A percentile compares a stretch with the other conserved stretches of the same genome.
These are phyloP conservation scores for Rhodotorula sp. DNA, from an alignment of 1,284 basidiomycete species.

Conservation along the genomic window DNA sequence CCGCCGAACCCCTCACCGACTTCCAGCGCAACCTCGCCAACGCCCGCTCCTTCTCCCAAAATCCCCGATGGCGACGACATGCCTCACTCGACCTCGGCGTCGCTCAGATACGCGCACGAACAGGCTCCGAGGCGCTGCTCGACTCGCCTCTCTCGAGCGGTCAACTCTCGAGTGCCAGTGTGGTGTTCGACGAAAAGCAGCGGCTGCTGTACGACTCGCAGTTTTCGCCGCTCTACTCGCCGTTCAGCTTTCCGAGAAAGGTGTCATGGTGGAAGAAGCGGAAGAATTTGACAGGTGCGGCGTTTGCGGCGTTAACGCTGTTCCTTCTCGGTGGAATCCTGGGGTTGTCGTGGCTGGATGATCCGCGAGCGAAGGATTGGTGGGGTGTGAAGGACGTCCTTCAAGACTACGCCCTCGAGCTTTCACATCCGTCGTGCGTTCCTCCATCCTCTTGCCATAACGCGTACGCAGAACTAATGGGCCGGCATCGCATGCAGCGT, in stretches of 20 bases:
- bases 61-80: slow-evolving; percentile 4
- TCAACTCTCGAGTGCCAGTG: background rate
- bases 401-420: slow-evolving; percentile 16
- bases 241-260: background rate
- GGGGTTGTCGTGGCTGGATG: background rate
- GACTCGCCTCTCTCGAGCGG: slow-evolving; percentile 1
- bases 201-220: background rate
- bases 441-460: background rate
- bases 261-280: slow-evolving; percentile 1
- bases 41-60: background rate
- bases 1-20: background rate
- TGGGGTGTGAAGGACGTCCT: slow-evolving; percentile 17
- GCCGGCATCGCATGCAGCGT: slow-evolving; percentile 9
- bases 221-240: slow-evolving; percentile 5
- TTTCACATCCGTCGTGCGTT: slow-evolving; percentile 1
- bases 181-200: slow-evolving; percentile 3
- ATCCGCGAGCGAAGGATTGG: background rate
- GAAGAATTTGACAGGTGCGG: background rate
- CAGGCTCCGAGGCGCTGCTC: background rate
- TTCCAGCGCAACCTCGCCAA: slow-evolving; percentile 7
- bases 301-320: slow-evolving; percentile 2
- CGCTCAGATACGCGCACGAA: background rate
- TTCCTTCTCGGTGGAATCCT: slow-evolving; percentile 12
- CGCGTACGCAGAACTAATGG: too few species aligned
- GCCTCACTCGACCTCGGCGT: slow-evolving; percentile 7